Base-by-base conservation (phyloP, 169 alveolate species). In the Cryptosporidium parvum region DNA sequence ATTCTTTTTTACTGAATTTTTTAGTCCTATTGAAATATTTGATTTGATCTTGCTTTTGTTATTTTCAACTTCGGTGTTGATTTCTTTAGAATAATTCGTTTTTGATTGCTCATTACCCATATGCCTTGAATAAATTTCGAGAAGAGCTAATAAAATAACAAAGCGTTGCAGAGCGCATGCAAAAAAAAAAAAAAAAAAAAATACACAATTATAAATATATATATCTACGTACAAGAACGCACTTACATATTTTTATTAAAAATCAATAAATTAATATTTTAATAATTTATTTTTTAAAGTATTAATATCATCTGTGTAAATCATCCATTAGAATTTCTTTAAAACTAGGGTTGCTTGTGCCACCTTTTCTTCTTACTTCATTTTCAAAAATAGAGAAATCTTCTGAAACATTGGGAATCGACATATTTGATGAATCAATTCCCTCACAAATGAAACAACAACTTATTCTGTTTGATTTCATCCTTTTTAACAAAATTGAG, bases 31-130 rank as follows among this genome's bases (percentile, higher is more conserved):
- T 6, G 51, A 31, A 59, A 56, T 21, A 69, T 73, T 59, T n/a
- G 71, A 29, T 35, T 73, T 53, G 35, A 33, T 23, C 33, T 73
- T 16, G 9, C 56, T 58, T 73, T 59, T 59, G 48, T 56, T 73
- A 33, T 73, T 52, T 9, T 51, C 58, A 18, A 59, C 10, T 31
- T 56, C 52, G 16, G 56, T 0, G n/a, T 31, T 21, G 6, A 31
- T 56, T 35, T 39, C 51, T 21, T 39, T 42, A 26, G 86, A 14
- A 53, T 33, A 0, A 21, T 56, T 53, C 7, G 23, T n/a, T 56
- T 73, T 73, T 3, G 86, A 73, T 14, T 73, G 71, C 33, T n/a
- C 56, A 12, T 42, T 53, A 14, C 86, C 86, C 86, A 73, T 73
- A 12, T 3, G 39, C 7, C 9, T 12, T 23, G 4, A 48, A 4